Percentiles rank a stretch among this genome's conserved stretches.
Conservation (phyloP, 352 stramenopile genomes). For the Globisporangium polare region DNA sequence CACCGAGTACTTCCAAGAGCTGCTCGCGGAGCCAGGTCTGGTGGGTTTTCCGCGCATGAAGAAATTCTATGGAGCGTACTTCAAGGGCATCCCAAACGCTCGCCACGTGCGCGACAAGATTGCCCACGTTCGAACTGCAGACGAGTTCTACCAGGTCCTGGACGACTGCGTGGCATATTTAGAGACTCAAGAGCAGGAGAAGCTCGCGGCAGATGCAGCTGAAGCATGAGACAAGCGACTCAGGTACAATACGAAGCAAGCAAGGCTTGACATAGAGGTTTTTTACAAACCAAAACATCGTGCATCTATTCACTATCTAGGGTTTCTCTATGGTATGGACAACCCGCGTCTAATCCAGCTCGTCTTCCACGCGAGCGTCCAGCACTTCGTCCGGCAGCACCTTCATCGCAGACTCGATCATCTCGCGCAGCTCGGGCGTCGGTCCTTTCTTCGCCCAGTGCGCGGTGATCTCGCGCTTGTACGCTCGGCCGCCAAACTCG, state of each 20-base stretch:
- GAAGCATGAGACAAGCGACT: not conserved
- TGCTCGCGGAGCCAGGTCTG: constrained; percentile 38
- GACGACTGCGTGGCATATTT: constrained; percentile 46
- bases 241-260: constrained; percentile 3
- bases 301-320: constrained; percentile 9
- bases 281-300: not conserved
- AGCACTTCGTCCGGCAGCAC: constrained; percentile 69
- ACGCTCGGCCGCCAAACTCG: constrained; percentile 73
- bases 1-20: constrained; percentile 64
- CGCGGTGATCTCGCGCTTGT: constrained; percentile 73
- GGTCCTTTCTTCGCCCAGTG: constrained; percentile 64
- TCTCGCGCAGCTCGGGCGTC: constrained; percentile 58
- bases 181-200: constrained; percentile 18
- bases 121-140: constrained; percentile 29
- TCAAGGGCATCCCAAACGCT: constrained; percentile 70
- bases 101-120: constrained; percentile 65
- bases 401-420: constrained; percentile 70
- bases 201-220: constrained; percentile 1
- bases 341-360: constrained; percentile 22
- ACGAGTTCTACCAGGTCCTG: constrained; percentile 58
- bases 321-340: not conserved
- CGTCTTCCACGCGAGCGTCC: constrained; percentile 63
- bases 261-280: not conserved
- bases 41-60: constrained; percentile 73
- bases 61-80: constrained; percentile 75